A percentile compares a stretch with the other conserved stretches of the same genome.
Conservation (phyloP, 176 grass and related monocot species). For the Oryza brachyantha region DNA sequence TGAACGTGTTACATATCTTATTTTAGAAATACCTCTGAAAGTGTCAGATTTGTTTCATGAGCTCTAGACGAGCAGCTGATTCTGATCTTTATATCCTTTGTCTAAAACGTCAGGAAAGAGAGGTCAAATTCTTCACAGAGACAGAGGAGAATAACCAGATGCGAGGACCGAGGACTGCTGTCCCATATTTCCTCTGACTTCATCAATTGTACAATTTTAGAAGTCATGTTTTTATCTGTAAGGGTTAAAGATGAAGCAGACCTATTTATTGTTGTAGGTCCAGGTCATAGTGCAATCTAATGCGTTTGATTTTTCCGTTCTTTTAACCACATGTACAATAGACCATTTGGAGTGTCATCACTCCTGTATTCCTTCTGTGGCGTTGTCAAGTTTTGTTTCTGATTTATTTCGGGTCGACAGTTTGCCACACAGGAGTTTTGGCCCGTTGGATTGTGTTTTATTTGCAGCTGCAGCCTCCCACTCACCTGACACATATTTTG, state of each 20-base stretch:
- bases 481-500: not conserved
- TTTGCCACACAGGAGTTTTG: not conserved
- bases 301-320: constrained; percentile 49
- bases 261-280: constrained; percentile 54
- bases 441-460: not conserved
- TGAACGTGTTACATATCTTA: not conserved
- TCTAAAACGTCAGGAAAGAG: constrained; percentile 59
- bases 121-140: constrained; percentile 97
- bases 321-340: constrained; percentile 80
- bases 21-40: not conserved
- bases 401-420: constrained; percentile 4
- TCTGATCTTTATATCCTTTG: not conserved
- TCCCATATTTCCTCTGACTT: constrained; percentile 93
- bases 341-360: constrained; percentile 41
- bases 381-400: constrained; percentile 47
- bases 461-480: not conserved
- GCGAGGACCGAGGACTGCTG: constrained; percentile 86
- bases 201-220: constrained; percentile 58
- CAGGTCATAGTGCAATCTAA: constrained; percentile 53
- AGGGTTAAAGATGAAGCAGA: constrained; percentile 50
- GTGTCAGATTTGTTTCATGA: not conserved
- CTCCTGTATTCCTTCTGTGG: constrained; percentile 54
- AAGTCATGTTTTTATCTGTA: constrained; percentile 49
- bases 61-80: not conserved
- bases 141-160: constrained; percentile 99